phyloP scores from a whole-genome alignment of 2,329 filamentous ascomycete genomes.

The Apiospora malaysiana region DNA sequence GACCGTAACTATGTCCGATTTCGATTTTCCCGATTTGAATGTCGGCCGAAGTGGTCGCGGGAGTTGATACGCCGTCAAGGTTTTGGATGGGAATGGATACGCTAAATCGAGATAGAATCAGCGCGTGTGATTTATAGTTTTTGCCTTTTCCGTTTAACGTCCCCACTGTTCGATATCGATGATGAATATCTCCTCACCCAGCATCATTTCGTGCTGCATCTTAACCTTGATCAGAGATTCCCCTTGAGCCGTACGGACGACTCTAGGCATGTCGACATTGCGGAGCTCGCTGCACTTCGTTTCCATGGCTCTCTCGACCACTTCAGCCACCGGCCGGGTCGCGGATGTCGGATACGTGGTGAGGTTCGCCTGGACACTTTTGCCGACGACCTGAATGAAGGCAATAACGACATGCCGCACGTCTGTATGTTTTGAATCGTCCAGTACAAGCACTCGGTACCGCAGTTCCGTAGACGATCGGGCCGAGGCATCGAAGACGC shows the following conservation, averaged over 20 bases:
- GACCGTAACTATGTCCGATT: neutral
- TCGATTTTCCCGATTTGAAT: neutral
- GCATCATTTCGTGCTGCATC: neutral
- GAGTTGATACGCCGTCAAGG: neutral
- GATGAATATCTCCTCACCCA: slow-evolving; percentile 1
- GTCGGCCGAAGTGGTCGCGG: neutral
- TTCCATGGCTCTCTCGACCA: neutral
- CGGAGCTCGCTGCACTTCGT: neutral
- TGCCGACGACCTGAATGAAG: neutral
- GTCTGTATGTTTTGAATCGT: neutral
- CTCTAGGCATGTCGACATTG: neutral
- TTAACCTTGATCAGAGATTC: neutral
- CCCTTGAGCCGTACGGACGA: neutral
- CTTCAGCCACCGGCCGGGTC: neutral
- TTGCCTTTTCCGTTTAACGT: neutral
- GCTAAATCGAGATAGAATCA: neutral
- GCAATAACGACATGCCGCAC: neutral
- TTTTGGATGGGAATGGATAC: neutral
- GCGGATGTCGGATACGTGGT: neutral
- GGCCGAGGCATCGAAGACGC: neutral
- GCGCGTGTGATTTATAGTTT: neutral
- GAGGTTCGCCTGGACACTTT: neutral
- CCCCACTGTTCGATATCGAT: neutral
- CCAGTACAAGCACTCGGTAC: neutral
- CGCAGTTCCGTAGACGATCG: neutral